Base-by-base conservation (phyloP, 306 rosid genomes). In the Bauhinia variegata region DNA sequence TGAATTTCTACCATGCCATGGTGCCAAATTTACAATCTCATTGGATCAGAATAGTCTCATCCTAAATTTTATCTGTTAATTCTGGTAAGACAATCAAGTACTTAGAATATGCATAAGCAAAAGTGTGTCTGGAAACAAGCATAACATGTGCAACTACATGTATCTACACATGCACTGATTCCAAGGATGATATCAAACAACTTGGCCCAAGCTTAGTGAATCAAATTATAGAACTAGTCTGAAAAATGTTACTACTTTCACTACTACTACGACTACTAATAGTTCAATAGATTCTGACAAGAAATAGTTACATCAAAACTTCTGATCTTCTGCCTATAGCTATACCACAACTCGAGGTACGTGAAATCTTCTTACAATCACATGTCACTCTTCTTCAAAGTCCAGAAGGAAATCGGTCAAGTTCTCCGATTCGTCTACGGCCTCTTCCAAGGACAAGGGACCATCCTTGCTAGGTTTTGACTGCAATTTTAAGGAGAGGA, bases 401-500 rank as follows among this genome's bases (percentile, higher is more conserved):
- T 89, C 98, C 82, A 92, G 28, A 41, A 92, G 96, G 73, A 92
- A 89, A 82, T 92, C 96, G 62, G 98, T 92, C 63, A 89, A 68
- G 77, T 89, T 92, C 78, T 89, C 96, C 9, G 96, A 87, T 33
- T 92, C 96, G 6, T 74, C 93, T 46, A 87, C 4, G 23, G 96
- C 98, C 32, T 87, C 91, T 0, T 87, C 89, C 80, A 92, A 71
- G 41, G 95, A 84, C 79, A 85, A 4, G 4, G 85, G 66, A 75
- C 75, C 89, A 6, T 84, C 74, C 83, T 89, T 88, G 73, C 86
- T 89, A 11, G 87, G 88, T 46, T 92, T 87, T 3, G 76, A 78
- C 98, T 92, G 89, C 82, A 70, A 42, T 72, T 58, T 71, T 43
- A 30, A 43, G 37, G 23, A 67, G 50, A 32, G 41, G 9, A 54